Base-by-base conservation (phyloP, 306 rosid genomes). In the Prunus mira region DNA sequence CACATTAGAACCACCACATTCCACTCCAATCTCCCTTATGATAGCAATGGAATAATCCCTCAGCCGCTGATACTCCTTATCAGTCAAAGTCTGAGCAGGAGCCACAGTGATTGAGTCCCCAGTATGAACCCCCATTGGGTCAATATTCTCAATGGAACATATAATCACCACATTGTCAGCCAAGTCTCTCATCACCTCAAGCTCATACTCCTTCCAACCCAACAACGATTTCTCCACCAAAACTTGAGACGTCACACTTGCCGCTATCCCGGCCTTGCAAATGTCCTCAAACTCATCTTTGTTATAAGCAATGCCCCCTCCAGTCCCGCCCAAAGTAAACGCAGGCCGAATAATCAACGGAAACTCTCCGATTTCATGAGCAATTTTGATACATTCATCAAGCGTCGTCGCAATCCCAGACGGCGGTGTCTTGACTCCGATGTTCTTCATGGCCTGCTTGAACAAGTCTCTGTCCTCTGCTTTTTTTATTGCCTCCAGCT, bases 171-270 rank as follows among this genome's bases (percentile, higher is more conserved):
- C 98, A 74, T 92, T 96, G 75, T 96, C 99, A 7, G 98, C 99
- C 82, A 96, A 85, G 71, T 92, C 99, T 75, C 97, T 89, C 99
- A 96, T 96, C 25, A 96, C 99, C 83, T 96, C 98, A 67, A 96
- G 99, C 72, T 96, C 99, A 82, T 96, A 93, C 80, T 96, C 99
- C 80, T 96, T 96, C 98, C 99, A 96, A 55, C 98, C 99, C 73
- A 96, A 67, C 84, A 96, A 67, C 6, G 99, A 96, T 81, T 96
- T 93, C 82, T 96, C 99, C 76, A 96, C 90, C 80, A 96, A 82
- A 41, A 96, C 94, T 79, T 96, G 99, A 10, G 84, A 78, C 3
- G 96, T 93, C 87, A 89, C 72, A 22, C 99, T 96, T 56, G 98
- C 97, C 7, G 96, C 88, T 18, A 96, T 38, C 67, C 99, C 99